Evolutionary conservation across 495 filamentous ascomycete genomes (phyloP), one percentile per base, ranked within the genome.

Genomic region (Geopyxis carbonaria): DNA sequence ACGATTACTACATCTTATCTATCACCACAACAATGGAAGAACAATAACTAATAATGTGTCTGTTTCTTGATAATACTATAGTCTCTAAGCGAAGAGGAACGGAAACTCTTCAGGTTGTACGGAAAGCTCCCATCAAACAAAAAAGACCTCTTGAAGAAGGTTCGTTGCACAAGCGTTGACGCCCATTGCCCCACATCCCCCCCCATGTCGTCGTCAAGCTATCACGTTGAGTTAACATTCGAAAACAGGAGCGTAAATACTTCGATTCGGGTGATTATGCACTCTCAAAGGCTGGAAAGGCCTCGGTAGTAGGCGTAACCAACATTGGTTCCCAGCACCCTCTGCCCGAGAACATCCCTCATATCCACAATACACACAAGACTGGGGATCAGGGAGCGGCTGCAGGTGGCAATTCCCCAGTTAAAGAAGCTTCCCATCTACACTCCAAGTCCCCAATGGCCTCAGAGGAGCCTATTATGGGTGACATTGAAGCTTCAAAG

Each of bases 191-290:
- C 32, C 24, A 33, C 31, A 10, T 30, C 9, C 21, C n/a, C 20
- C 28, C 40, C 41, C 14, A 38, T 34, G 23, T 31, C 37, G 46
- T 29, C 34, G 28, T 21, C 6, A 34, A 30, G 21, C 29, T 7
- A 40, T 34, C 23, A 22, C 10, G 23, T 29, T 29, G 19, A 22
- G 28, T 14, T 7, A 16, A 13, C 38, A 37, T 34, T 21, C 33
- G 18, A 19, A 45, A 22, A 36, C 48, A 93, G 72, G 86, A 93
- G 59, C 86, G 91, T 62, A 97, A 95, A 66, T 97, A 94, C 65
- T 97, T 97, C 61, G 89, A 97, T 68, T 84, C 77, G 38, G 87
- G 87, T 51, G 87, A 95, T 63, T 95, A 95, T 48, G 91, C 89
- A 55, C 78, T 95, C 63, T 87, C 79, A 61, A 95, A 97, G 68